Base-by-base conservation (phyloP, 2,329 filamentous ascomycete species). In the Alternaria longipes region DNA sequence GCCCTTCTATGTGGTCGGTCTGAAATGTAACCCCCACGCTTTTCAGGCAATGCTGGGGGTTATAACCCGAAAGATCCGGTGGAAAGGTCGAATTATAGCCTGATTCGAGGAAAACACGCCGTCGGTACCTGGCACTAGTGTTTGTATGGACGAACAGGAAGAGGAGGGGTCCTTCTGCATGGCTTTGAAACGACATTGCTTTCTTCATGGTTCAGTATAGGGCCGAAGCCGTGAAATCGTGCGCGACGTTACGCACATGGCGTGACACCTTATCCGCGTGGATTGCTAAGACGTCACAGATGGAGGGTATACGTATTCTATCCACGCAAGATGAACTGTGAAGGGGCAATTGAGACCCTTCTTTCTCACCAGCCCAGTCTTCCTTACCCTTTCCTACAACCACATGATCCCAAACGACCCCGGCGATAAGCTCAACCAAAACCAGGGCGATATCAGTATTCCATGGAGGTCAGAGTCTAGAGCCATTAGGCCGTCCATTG, bases 101-200 rank as follows among this genome's bases (percentile, higher is more conserved):
- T 59, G 56, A 59, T 42, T 41, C 56, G 38, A 59, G 51, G 16
- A 20, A 38, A 36, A 41, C 28, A 38, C 50, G 5, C 44, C 34
- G 18, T 54, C 20, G 44, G 56, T 59, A 54, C 50, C 51, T 59
- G 56, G n/a, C 42, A 55, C 34, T 54, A 55, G 32, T 24, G 42
- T 44, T 22, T 42, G 40, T 32, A 54, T 54, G 24, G 42, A 34
- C 18, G 41, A 30, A 34, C 44, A 30, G 44, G 24, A 32, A 49
- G 20, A 58, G 24, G 30, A 54, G n/a, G n/a, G 18, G 26, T 34
- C 4, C 53, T 18, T 16, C 5, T 44, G 30, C 32, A 42, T 42
- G 42, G 30, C 22, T 20, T 26, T 57, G 47, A 50, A 52, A 32
- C 55, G 28, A 57, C 53, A 28, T 18, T 14, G 38, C 32, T 38